Evolutionary conservation across 2,329 filamentous ascomycete species (phyloP).

Genomic region (Penicillium expansum): DNA sequence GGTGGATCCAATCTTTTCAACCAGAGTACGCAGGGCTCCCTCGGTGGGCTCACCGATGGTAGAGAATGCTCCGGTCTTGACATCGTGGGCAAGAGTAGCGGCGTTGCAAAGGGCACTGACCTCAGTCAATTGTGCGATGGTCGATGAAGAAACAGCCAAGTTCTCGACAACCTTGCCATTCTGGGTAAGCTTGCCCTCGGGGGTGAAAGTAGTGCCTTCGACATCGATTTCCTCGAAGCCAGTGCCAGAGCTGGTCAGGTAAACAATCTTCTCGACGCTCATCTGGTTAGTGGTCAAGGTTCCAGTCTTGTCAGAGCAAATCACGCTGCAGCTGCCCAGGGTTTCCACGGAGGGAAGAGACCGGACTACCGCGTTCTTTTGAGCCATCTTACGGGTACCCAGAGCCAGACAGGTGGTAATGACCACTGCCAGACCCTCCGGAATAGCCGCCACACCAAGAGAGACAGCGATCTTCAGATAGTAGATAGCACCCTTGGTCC

Average conservation of each 20-base stretch:
- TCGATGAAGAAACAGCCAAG: slow-evolving; percentile 68
- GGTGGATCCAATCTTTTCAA: slow-evolving; percentile 89
- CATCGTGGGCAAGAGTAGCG: slow-evolving; percentile 76
- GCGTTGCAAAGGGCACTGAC: slow-evolving; percentile 82
- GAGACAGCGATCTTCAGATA: slow-evolving; percentile 99
- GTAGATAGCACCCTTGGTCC: slow-evolving; percentile 97
- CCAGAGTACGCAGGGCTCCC: slow-evolving; percentile 83
- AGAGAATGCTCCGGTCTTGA: slow-evolving; percentile 68
- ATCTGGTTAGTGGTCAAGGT: slow-evolving; percentile 99
- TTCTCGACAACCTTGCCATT: slow-evolving; percentile 68
- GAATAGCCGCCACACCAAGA: slow-evolving; percentile 94
- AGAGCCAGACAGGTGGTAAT: slow-evolving; percentile 98
- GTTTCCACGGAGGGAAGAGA: slow-evolving; percentile 97
- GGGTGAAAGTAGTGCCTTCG: slow-evolving; percentile 88
- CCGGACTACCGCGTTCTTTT: slow-evolving; percentile 95
- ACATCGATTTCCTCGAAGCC: slow-evolving; percentile 83
- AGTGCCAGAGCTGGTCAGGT: slow-evolving; percentile 69
- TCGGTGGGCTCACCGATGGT: slow-evolving; percentile 94
- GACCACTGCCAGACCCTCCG: slow-evolving; percentile 93
- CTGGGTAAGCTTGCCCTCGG: slow-evolving; percentile 69
- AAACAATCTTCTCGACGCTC: slow-evolving; percentile 92
- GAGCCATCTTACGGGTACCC: slow-evolving; percentile 97
- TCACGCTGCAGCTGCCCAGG: slow-evolving; percentile 96
- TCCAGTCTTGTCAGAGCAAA: slow-evolving; percentile 99
- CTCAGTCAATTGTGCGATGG: slow-evolving; percentile 73